Conservation (phyloP, 148 eudicot genomes). For the Silene latifolia region DNA sequence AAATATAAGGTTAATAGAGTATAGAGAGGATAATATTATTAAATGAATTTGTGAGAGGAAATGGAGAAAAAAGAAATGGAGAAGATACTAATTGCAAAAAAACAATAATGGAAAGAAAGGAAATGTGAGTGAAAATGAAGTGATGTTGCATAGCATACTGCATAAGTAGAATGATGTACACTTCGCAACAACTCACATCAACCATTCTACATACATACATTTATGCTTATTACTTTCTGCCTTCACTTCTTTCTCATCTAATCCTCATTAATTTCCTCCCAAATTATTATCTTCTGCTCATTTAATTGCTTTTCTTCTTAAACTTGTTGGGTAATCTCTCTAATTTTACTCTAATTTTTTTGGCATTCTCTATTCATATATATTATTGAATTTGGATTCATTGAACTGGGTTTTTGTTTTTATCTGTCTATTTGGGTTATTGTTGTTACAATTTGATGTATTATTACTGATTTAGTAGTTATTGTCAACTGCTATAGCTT, state of each 20-base stretch:
- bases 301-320: neutral
- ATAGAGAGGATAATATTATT: no score
- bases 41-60: no score
- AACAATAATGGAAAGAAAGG: no score
- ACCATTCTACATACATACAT: no score
- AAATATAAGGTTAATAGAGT: no score
- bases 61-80: no score
- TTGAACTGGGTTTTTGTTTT: conserved; percentile 1
- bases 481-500: neutral
- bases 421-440: neutral
- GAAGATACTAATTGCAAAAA: no score
- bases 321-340: conserved; percentile 12
- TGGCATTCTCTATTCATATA: neutral
- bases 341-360: neutral
- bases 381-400: conserved; percentile 8
- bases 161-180: no score
- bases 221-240: neutral
- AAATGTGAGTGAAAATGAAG: no score
- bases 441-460: neutral
- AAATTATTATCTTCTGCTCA: neutral
- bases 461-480: neutral
- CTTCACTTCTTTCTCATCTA: neutral
- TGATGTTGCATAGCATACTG: no score
- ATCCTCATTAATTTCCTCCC: conserved; percentile 8
- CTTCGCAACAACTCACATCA: no score